A percentile compares a stretch with the other conserved stretches of the same genome.
Evolutionary conservation across 306 rosid genomes (phyloP).

Genomic region (Vigna angularis): DNA sequence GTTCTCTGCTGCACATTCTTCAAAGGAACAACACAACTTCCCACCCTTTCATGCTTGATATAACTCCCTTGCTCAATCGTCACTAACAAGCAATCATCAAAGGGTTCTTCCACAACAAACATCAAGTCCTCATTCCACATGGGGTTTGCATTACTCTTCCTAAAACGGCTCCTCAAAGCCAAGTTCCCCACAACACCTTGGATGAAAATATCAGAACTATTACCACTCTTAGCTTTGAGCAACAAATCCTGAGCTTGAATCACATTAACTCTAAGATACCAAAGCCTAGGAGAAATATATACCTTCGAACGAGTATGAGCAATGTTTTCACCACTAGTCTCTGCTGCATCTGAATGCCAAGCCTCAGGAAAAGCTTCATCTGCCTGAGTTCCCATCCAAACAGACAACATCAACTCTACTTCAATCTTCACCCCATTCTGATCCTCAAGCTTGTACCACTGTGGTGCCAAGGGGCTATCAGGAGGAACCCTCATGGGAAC

Average conservation of each 20-base stretch:
- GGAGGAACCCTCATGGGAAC: slow-evolving; percentile 52
- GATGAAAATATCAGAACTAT: slow-evolving; percentile 31
- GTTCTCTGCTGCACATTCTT: slow-evolving; percentile 42
- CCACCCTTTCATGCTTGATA: slow-evolving; percentile 42
- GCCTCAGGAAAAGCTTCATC: slow-evolving; percentile 52
- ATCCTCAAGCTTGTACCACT: slow-evolving; percentile 51
- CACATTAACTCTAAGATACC: slow-evolving; percentile 60
- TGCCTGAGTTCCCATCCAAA: slow-evolving; percentile 70
- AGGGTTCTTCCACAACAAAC: slow-evolving; percentile 60
- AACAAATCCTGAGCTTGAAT: slow-evolving; percentile 50
- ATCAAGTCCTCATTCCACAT: slow-evolving; percentile 54
- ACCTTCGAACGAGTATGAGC: slow-evolving; percentile 40
- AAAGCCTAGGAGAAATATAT: slow-evolving; percentile 56
- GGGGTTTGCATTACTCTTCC: slow-evolving; percentile 15
- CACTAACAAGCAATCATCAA: slow-evolving; percentile 48
- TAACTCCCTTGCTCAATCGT: slow-evolving; percentile 39
- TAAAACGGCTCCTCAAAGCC: slow-evolving; percentile 32
- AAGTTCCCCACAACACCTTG: slow-evolving; percentile 47
- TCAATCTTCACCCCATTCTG: slow-evolving; percentile 30
- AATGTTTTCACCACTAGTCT: slow-evolving; percentile 31
- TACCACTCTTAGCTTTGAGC: slow-evolving; percentile 17
- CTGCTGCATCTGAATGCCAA: slow-evolving; percentile 46
- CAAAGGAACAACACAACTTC: slow-evolving; percentile 47
- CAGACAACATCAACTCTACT: slow-evolving; percentile 57
- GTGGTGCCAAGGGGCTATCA: slow-evolving; percentile 55